Base-by-base conservation (phyloP, 371 early-diverging fungal genomes). In the Dinochytrium kinnereticum region DNA sequence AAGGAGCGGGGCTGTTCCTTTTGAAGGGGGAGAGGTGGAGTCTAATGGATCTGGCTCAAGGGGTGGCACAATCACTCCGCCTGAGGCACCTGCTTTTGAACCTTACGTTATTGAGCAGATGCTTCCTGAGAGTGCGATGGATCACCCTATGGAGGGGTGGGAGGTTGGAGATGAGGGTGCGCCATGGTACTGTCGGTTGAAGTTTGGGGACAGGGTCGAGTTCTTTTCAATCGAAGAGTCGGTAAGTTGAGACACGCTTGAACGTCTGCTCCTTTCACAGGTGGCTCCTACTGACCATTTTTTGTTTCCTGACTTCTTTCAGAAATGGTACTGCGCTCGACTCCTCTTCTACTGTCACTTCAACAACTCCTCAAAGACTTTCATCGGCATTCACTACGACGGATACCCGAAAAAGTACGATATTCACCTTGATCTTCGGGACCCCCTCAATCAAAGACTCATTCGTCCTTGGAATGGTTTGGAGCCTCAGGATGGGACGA, bases 91-190 rank as follows among this genome's bases (percentile, higher is more conserved):
- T n/a, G n/a, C n/a, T n/a, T n/a, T n/a, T n/a, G n/a, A n/a, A n/a
- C n/a, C n/a, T n/a, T n/a, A n/a, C n/a, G n/a, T n/a, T n/a, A n/a
- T n/a, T n/a, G 61, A 61, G 34, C 7, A 7, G 36, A 7, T 26
- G 36, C 24, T 61, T 3, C 61, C 61, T 7, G 7, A 33, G 31
- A 5, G 7, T 7, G 61, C 3, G 19, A 34, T 10, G 40, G 7
- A 2, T 37, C 30, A 40, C 10, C n/a, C 51, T 5, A 68, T 51
- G 44, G 50, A 33, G 19, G 53, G 53, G 13, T 68, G 68, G 68
- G 51, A 68, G 39, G 68, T 68, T 68, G 68, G 68, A 13, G 68
- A 68, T 33, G 51, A 49, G 34, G 3, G 28, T 51, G 68, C 68
- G 39, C 50, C 53, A 21, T 68, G 68, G 68, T 51, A 68, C 30